Evolutionary conservation across 768 basidiomycete genomes (phyloP), one percentile per base, ranked within the genome.

Genomic region (Boletus pseudo-olivaceus): DNA sequence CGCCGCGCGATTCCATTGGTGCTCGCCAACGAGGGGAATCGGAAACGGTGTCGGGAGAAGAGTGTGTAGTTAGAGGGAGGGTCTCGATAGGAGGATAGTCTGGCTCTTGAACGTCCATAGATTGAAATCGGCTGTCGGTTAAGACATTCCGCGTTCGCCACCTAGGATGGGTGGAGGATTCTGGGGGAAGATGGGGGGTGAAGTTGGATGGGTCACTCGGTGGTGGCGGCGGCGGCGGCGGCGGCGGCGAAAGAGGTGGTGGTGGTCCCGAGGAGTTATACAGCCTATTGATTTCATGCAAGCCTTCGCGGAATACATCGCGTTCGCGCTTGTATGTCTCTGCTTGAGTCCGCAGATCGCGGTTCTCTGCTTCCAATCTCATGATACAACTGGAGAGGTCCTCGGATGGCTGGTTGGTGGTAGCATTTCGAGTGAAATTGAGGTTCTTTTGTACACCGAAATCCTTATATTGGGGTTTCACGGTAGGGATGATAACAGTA

Each of bases 381-480:
- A 34, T 34, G 29, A 69, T 58, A 49, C 55, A 63, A 46, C 17
- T 43, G 11, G 43, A 55, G 8, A 29, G 27, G 11, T 60, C 53
- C 34, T 49, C 47, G 33, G 45, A 48, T 32, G 55, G 50, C 32
- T 51, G 47, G 2, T 1, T 27, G 19, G 19, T 41, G 9, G 45
- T 33, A 39, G 55, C 39, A 26, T 29, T 35, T 51, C 66, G 68
- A 32, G 59, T 53, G 41, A 68, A 69, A 34, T 58, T 56, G 39
- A 55, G 41, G 30, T 47, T 50, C 40, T 58, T 65, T 61, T 65
- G 68, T 47, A 70, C 63, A 59, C 55, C 59, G 45, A 61, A 23
- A 20, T 64, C 53, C 35, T 27, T 61, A 57, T 69, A 60, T 45
- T 51, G 44, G 32, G 27, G 50, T 53, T 53, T 48, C 47, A 20